Evolutionary conservation across 2,329 filamentous ascomycete species (phyloP).

Genomic region (Pseudogymnoascus sp.): DNA sequence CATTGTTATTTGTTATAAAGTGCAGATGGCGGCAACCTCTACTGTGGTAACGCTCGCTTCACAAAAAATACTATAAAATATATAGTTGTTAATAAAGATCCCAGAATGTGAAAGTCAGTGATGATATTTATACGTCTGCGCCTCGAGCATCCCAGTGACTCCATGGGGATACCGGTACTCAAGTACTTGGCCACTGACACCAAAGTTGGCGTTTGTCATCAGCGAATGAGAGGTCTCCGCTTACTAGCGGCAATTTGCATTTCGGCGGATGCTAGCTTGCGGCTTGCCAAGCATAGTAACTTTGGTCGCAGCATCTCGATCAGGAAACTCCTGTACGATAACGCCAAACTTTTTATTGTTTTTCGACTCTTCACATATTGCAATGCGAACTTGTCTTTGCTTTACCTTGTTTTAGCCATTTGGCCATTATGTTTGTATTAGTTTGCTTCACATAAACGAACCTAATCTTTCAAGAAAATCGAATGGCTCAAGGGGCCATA

Average conservation of each 20-base stretch:
- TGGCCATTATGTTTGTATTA: constrained; percentile 5
- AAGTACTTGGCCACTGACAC: background rate
- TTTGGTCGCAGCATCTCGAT: background rate
- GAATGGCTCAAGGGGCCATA: constrained; percentile 31
- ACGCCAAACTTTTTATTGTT: background rate
- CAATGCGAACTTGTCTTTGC: background rate
- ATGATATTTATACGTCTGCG: background rate
- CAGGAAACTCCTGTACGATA: background rate
- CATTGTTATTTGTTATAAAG: constrained; percentile 1
- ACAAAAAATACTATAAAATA: background rate
- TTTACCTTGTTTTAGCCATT: constrained; percentile 2
- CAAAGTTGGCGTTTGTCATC: background rate
- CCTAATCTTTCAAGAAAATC: constrained; percentile 15
- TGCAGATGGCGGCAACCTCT: background rate
- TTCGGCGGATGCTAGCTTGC: background rate
- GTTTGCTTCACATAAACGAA: constrained; percentile 4
- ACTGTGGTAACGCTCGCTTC: background rate
- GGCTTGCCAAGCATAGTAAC: background rate
- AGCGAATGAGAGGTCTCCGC: background rate
- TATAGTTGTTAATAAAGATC: background rate
- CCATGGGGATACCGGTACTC: background rate
- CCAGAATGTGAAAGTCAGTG: background rate
- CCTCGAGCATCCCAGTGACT: background rate
- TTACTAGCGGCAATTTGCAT: background rate
- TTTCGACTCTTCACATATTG: background rate